Base-by-base conservation (phyloP, 176 grass and related monocot genomes). In the Lolium multiflorum region DNA sequence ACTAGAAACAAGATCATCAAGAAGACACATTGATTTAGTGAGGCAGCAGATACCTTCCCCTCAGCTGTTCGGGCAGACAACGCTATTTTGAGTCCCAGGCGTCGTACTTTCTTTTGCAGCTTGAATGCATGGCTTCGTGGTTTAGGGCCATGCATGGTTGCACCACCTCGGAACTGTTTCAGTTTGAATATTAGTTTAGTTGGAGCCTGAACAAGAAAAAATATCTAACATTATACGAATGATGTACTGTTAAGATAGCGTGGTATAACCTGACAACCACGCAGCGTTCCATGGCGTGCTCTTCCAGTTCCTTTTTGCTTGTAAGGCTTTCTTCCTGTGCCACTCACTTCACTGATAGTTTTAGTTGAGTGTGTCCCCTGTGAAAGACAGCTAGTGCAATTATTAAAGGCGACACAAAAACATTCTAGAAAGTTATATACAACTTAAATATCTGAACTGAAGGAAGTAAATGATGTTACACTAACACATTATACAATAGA, bases 361-460 rank as follows among this genome's bases (percentile, higher is more conserved):
- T 98, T 98, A 52, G 92, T 94, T 77, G 90, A 94, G 64, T 96
- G 93, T 71, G 93, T 92, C n/a, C 93, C 96, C 93, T 96, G 86
- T 48, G 13, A 89, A 87, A 80, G 11, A 63, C 78, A 86, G 5
- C 21, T 49, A 5, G 22, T 46, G n/a, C 70, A 48, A 73, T 73
- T 73, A 49, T 25, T 6, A 7, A 63, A 81, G 57, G 44, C 43
- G 84, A 2, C 17, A 4, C 39, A 16, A 54, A 72, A 74, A 31
- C 39, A 18, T 21, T 20, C 18, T 69, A 4, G 44, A 65, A 50
- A 66, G 10, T 35, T 35, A 35, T 3, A 52, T 24, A 81, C 22
- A 52, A 68, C 46, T 48, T 26, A 52, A 81, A 81, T 51, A 81
- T 18, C 46, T 37, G 66, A 51, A 66, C 10, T 67, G 16, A 28